phyloP scores from a whole-genome alignment of 179 eudicot species.

The Dionaea muscipula region DNA sequence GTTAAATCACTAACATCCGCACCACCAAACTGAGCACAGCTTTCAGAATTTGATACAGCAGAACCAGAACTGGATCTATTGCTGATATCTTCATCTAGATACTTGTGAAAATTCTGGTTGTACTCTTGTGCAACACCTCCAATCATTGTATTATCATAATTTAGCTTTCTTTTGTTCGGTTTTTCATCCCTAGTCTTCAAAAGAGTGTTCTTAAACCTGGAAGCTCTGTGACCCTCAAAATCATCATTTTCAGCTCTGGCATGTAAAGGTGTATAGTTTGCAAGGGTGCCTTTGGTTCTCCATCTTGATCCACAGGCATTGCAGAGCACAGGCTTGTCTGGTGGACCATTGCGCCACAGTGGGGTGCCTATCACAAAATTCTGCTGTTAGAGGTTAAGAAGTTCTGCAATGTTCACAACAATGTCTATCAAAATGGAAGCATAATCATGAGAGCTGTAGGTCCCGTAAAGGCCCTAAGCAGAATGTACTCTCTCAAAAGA shows the following conservation, averaged over 20 bases:
- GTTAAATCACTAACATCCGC: slow-evolving; percentile 87
- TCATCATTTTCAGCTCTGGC: slow-evolving; percentile 67
- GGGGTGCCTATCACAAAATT: slow-evolving; percentile 64
- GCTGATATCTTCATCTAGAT: slow-evolving; percentile 67
- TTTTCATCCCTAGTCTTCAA: slow-evolving; percentile 63
- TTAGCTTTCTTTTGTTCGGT: slow-evolving; percentile 57
- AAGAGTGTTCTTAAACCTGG: slow-evolving; percentile 43
- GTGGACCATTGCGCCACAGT: slow-evolving; percentile 99
- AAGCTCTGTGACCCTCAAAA: slow-evolving; percentile 46
- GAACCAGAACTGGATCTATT: slow-evolving; percentile 97
- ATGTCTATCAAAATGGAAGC: not conserved
- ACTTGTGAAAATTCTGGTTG: slow-evolving; percentile 37
- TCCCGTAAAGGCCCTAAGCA: too few species aligned
- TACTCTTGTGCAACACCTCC: slow-evolving; percentile 26
- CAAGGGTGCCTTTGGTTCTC: slow-evolving; percentile 96
- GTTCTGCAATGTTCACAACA: not conserved
- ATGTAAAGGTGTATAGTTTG: slow-evolving; percentile 85
- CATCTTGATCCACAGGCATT: slow-evolving; percentile 98
- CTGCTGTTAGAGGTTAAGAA: slow-evolving; percentile 18
- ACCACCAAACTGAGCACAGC: slow-evolving; percentile 66
- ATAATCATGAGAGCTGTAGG: not conserved
- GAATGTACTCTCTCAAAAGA: too few species aligned
- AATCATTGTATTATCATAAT: slow-evolving; percentile 25
- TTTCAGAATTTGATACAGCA: slow-evolving; percentile 82
- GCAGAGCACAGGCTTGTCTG: slow-evolving; percentile 95